Base-by-base conservation (phyloP, 768 basidiomycete genomes). In the Lactarius pseudohatsudake region DNA sequence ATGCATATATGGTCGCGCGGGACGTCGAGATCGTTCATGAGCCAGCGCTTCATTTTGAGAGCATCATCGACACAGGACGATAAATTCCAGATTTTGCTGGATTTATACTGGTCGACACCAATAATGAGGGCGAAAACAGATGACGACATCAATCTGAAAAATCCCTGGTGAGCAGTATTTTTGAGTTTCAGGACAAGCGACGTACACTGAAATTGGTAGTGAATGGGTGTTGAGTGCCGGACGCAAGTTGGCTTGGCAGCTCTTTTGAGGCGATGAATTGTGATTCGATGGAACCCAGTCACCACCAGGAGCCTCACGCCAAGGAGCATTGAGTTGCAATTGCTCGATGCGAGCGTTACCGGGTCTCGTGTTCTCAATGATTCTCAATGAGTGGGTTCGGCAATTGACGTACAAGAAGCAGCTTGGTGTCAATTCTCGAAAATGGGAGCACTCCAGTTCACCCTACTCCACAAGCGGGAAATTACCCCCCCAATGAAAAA, bases 81-180 rank as follows among this genome's bases (percentile, higher is more conserved):
- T 43, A 89, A 81, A 71, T 89, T 85, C 86, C 86, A 89, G 32
- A 89, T 82, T 40, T 70, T 70, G 47, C 72, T 72, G 10, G 86
- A 86, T 74, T 87, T 83, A 79, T 90, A 90, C 71, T 79, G 78
- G 76, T 90, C 87, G 68, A 90, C 83, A 50, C 89, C 89, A 67
- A 90, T 80, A 69, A 90, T 77, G 64, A 90, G 81, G 0, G 86
- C 87, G 69, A 87, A 90, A 50, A 88, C 76, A 22, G 82, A 84
- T 50, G 79, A 71, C 20, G 76, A 72, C 79, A 84, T 82, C 57
- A 38, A 62, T 54, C 53, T 43, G 32, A 56, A 20, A 38, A 10
- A 45, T 56, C n/a, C 40, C 55, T 61, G 58, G 32, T 43, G 15
- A 36, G 61, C 26, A 15, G 15, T 8, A 47, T 16, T 56, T 50